Percentiles rank a stretch among this genome's conserved stretches.
Evolutionary conservation across 2,329 filamentous ascomycete species (phyloP).

Genomic region (Aspergillus uvarum): DNA sequence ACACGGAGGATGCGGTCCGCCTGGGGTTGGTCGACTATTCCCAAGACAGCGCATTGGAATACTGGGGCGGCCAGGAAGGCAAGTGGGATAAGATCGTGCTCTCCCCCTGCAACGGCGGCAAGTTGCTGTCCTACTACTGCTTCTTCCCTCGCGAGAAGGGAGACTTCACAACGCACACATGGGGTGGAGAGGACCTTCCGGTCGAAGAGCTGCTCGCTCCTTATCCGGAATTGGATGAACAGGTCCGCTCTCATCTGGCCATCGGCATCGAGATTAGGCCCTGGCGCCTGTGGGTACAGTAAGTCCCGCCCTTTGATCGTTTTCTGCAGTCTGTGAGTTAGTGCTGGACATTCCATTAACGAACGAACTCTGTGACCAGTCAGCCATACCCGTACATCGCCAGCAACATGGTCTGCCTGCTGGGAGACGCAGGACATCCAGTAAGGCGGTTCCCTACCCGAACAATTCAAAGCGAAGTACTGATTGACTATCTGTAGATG

Average conservation of each 20-base stretch:
- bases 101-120: conserved; percentile 66
- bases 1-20: conserved; percentile 59
- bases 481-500: conserved; percentile 45
- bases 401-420: conserved; percentile 54
- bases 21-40: conserved; percentile 65
- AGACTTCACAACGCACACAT: conserved; percentile 62
- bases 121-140: conserved; percentile 67
- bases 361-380: conserved; percentile 9
- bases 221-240: conserved; percentile 59
- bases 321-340: not conserved
- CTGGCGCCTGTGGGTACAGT: conserved; percentile 65
- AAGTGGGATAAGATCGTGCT: conserved; percentile 70
- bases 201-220: conserved; percentile 61
- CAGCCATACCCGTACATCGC: conserved; percentile 60
- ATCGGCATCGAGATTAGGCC: conserved; percentile 64
- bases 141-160: conserved; percentile 63
- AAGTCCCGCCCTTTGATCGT: conserved; percentile 3
- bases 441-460: conserved; percentile 36
- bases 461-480: not conserved
- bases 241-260: conserved; percentile 57
- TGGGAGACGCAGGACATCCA: conserved; percentile 68
- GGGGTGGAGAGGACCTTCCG: conserved; percentile 54
- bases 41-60: conserved; percentile 61
- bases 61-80: conserved; percentile 64
- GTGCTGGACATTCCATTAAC: not conserved